Evolutionary conservation across 805 yeast genomes (phyloP).

Genomic region (Hanseniaspora mollemarum): DNA sequence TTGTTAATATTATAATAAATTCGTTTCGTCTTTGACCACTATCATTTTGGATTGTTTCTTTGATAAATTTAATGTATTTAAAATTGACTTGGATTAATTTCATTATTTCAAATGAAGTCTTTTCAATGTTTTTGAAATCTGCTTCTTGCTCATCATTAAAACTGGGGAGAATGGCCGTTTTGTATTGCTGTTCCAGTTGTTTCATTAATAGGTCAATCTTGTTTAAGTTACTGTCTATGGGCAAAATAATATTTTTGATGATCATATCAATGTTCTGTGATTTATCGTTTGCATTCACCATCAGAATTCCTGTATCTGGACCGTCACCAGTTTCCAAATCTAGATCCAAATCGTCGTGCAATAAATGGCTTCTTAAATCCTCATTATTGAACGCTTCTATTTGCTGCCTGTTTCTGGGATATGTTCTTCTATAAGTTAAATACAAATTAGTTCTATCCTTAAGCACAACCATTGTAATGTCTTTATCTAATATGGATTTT

Average conservation of each 20-base stretch:
- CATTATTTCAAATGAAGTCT: conserved; percentile 62
- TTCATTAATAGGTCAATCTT: conserved; percentile 44
- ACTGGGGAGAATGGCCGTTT: conserved; percentile 75
- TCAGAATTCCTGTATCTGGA: conserved; percentile 22
- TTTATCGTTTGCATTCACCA: conserved; percentile 45
- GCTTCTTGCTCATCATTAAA: conserved; percentile 60
- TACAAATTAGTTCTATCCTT: conserved; percentile 90
- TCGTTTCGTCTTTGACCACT: conserved; percentile 31
- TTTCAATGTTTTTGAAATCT: conserved; percentile 71
- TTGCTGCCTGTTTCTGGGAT: conserved; percentile 53
- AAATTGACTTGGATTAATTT: conserved; percentile 69
- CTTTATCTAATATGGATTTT: background rate
- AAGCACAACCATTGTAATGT: conserved; percentile 28
- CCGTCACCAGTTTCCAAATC: conserved; percentile 29
- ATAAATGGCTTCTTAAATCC: conserved; percentile 24
- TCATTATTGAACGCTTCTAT: conserved; percentile 42
- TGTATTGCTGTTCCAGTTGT: conserved; percentile 53
- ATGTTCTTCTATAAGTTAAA: conserved; percentile 79
- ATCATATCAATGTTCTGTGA: conserved; percentile 59
- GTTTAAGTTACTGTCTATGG: conserved; percentile 52
- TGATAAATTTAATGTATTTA: conserved; percentile 57
- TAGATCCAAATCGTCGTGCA: conserved; percentile 24
- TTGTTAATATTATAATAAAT: conserved; percentile 59
- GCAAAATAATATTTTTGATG: conserved; percentile 27
- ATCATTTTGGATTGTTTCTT: conserved; percentile 33